Base-by-base conservation (phyloP, 352 stramenopile species). In the Saprolegnia parasitica region DNA sequence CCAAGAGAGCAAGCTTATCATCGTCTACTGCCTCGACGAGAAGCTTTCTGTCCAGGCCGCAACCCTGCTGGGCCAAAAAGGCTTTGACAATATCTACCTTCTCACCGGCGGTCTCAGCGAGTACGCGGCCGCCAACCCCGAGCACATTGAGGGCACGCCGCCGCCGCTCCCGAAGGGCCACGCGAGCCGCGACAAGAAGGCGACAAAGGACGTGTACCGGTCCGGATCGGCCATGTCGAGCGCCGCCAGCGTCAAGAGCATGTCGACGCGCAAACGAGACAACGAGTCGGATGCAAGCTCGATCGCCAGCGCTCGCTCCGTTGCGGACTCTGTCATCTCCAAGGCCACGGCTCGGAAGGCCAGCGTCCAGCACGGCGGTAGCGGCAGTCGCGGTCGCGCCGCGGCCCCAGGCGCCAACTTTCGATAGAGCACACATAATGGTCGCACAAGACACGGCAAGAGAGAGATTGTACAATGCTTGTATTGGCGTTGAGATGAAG, bases 81-180 rank as follows among this genome's bases (percentile, higher is more conserved):
- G 86, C 13, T 92, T 94, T 56, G 82, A 92, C 77, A 94, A 94
- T 74, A 76, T 94, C 37, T 91, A 90, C 74, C 80, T 94, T 42
- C 84, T 94, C 56, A 84, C 79, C 0, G 82, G 84, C 5, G 84
- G 83, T 0, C 57, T 91, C 1, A 73, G 84, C 11, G 79, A 88
- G 72, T 91, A 88, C 47, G 81, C 84, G 0, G 81, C 89, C 23
- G 68, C 79, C 50, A 86, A 75, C 24, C 81, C 84, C 0, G 80
- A 88, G 24, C 84, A 88, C 46, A 81, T 91, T 21, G 84, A 91
- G 65, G 84, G 84, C 20, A 72, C 79, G 6, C 74, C 81, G 2
- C 57, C 57, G 21, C 57, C 57, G 4, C 65, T 88, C 1, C 81
- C 84, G n/a, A 81, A 79, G 26, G 81, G 81, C 35, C 79, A 78